Percentiles rank a stretch among this genome's conserved stretches.
Evolutionary conservation across 129 eudicot species (phyloP).

Genomic region (Escallonia herrerae): DNA sequence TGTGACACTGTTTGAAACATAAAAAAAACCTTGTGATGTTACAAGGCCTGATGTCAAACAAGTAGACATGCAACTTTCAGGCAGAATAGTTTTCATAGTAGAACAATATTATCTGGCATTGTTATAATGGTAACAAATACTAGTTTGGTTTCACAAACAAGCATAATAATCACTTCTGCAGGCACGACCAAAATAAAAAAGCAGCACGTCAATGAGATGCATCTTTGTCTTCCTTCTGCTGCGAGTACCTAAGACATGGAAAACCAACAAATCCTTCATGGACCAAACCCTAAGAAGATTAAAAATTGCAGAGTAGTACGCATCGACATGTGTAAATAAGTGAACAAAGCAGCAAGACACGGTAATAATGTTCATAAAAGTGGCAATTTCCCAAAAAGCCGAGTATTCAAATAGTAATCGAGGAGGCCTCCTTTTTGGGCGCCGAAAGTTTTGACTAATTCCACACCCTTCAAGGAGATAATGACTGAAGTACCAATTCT

Average conservation of each 20-base stretch:
- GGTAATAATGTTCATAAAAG: background rate
- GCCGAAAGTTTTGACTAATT: too few relatives aligned
- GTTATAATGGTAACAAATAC: too few relatives aligned
- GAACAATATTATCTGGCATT: too few relatives aligned
- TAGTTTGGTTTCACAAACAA: too few relatives aligned
- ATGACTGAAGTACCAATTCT: too few relatives aligned
- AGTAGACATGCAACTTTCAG: too few relatives aligned
- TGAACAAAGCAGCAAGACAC: background rate
- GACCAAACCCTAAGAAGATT: background rate
- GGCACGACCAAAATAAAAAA: background rate
- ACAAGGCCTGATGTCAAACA: too few relatives aligned
- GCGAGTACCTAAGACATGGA: constrained; percentile 33
- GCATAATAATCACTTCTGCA: background rate
- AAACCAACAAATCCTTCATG: background rate
- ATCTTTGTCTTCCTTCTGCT: constrained; percentile 41
- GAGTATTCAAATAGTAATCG: background rate
- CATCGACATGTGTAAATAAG: background rate
- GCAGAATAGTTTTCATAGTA: too few relatives aligned
- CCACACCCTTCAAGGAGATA: too few relatives aligned
- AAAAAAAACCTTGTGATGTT: too few relatives aligned
- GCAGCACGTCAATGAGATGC: constrained; percentile 14
- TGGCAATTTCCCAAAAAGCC: too few relatives aligned
- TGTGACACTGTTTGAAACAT: too few relatives aligned
- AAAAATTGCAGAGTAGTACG: background rate
- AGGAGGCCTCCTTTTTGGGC: constrained; percentile 14